Conservation (phyloP, 75 land plant genomes). For the Cunninghamia lanceolata region DNA sequence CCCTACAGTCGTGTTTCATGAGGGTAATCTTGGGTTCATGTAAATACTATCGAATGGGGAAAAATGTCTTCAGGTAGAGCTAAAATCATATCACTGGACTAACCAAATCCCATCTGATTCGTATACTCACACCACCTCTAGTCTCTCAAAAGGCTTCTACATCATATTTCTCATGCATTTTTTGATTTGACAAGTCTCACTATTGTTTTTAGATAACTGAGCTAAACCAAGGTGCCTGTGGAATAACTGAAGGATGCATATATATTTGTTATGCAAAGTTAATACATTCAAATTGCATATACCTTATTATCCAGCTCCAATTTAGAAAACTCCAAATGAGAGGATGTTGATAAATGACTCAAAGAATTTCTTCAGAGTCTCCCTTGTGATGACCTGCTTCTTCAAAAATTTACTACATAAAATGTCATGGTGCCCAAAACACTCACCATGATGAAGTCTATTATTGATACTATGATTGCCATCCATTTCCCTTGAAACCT, state of each 20-base stretch:
- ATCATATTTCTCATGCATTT: too few species aligned
- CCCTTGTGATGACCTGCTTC: conserved; percentile 42
- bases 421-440: conserved; percentile 78
- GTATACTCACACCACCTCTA: too few species aligned
- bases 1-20: too few species aligned
- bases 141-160: too few species aligned
- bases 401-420: conserved; percentile 61
- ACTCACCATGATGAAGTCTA: conserved; percentile 64
- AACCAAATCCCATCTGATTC: too few species aligned
- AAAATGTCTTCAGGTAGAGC: too few species aligned
- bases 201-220: neutral
- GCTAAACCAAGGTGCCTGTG: neutral
- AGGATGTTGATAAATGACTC: conserved; percentile 54
- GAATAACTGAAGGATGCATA: neutral
- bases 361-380: conserved; percentile 17
- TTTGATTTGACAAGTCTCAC: neutral
- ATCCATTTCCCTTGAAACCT: conserved; percentile 49
- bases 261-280: neutral
- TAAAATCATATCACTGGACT: too few species aligned
- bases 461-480: conserved; percentile 51
- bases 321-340: conserved; percentile 41
- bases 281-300: conserved; percentile 44
- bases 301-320: conserved; percentile 47
- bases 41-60: too few species aligned
- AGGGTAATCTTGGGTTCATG: too few species aligned